Conservation (phyloP, 2,329 filamentous ascomycete species). For the Sordariomycetes sp. region DNA sequence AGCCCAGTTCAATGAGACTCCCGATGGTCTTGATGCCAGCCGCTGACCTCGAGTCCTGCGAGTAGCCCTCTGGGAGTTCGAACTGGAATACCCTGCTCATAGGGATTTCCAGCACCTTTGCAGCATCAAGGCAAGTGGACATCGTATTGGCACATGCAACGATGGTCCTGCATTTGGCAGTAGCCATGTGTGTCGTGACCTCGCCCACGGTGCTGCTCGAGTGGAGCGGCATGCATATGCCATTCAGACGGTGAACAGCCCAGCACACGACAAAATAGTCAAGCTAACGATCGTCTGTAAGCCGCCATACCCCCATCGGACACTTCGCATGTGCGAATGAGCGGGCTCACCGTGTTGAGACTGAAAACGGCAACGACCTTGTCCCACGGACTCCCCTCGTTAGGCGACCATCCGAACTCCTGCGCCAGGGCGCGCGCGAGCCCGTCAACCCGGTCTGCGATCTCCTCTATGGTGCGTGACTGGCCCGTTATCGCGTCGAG, state of each 20-base stretch:
- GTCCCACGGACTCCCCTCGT: slow-evolving; percentile 65
- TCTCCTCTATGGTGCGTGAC: neutral
- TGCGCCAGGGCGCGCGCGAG: slow-evolving; percentile 57
- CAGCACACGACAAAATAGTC: neutral
- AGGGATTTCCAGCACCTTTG: neutral
- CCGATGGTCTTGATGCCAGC: neutral
- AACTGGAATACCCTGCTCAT: neutral
- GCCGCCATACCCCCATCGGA: too few species aligned
- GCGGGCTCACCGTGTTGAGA: slow-evolving; percentile 53
- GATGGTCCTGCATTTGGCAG: neutral
- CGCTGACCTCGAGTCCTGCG: neutral
- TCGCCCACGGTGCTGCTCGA: neutral
- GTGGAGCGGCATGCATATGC: neutral
- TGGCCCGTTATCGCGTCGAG: neutral
- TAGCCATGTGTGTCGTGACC: neutral
- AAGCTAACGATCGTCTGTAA: neutral
- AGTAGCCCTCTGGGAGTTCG: neutral
- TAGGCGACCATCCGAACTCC: slow-evolving; percentile 57
- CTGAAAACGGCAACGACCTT: slow-evolving; percentile 67
- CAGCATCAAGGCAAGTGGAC: neutral
- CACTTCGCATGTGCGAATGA: too few species aligned
- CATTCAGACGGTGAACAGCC: neutral
- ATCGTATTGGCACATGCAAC: neutral
- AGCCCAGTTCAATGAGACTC: neutral
- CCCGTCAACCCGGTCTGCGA: slow-evolving; percentile 25